These are phyloP conservation scores for Globisporangium cylindrosporum DNA, from an alignment of 352 stramenopile genomes.

Conservation along the genomic window DNA sequence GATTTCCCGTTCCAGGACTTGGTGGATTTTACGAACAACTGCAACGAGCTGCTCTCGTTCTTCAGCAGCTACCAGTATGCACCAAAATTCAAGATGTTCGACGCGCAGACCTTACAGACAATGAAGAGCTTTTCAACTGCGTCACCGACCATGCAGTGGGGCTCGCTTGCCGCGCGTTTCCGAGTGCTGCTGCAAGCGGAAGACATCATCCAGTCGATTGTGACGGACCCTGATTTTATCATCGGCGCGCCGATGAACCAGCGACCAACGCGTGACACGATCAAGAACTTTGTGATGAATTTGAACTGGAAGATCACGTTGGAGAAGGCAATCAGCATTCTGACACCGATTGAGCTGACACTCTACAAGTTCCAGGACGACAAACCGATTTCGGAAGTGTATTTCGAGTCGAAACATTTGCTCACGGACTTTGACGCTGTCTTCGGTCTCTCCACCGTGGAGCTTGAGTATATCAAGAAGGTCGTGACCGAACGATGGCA, in stretches of 20 bases:
- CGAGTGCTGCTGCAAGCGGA: slow-evolving; percentile 63
- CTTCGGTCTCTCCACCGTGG: slow-evolving; percentile 60
- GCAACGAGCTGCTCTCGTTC: slow-evolving; percentile 73
- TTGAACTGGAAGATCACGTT: slow-evolving; percentile 81
- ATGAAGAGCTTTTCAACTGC: slow-evolving; percentile 77
- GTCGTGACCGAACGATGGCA: slow-evolving; percentile 73
- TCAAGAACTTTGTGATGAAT: slow-evolving; percentile 72
- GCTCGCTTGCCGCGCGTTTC: slow-evolving; percentile 62
- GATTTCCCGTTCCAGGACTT: slow-evolving; percentile 81
- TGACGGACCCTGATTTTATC: slow-evolving; percentile 66
- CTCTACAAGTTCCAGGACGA: slow-evolving; percentile 86
- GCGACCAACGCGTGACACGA: slow-evolving; percentile 44
- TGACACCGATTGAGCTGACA: slow-evolving; percentile 76
- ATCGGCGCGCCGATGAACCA: slow-evolving; percentile 43
- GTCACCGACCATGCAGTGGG: slow-evolving; percentile 66
- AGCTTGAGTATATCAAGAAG: slow-evolving; percentile 83
- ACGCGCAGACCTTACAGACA: slow-evolving; percentile 61
- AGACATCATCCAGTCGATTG: slow-evolving; percentile 72
- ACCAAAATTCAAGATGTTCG: slow-evolving; percentile 73
- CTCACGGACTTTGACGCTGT: slow-evolving; percentile 75
- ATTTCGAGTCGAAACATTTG: slow-evolving; percentile 79
- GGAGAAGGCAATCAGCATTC: slow-evolving; percentile 75
- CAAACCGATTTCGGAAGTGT: slow-evolving; percentile 78
- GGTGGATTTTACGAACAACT: slow-evolving; percentile 70
- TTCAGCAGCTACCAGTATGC: slow-evolving; percentile 82